Percentiles rank a stretch among this genome's conserved stretches.
phyloP scores from a whole-genome alignment of 768 basidiomycete species.

The Cystobasidium ongulense region DNA sequence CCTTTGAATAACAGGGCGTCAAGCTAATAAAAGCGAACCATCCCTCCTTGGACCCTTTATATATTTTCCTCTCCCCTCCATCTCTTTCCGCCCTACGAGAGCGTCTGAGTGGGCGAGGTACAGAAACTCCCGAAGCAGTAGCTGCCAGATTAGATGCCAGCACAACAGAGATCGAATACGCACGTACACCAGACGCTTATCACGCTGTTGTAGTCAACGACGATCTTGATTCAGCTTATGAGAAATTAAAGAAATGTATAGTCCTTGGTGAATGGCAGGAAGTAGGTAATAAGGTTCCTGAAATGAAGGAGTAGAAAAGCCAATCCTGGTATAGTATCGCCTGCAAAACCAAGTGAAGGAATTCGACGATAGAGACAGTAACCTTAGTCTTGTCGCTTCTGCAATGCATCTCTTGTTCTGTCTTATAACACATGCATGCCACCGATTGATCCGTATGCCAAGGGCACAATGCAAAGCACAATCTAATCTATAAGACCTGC shows the following conservation, averaged over 20 bases:
- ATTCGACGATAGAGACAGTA: too few relatives aligned
- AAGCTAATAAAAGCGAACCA: slow-evolving; percentile 74
- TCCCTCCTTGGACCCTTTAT: slow-evolving; percentile 65
- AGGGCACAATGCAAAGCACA: too few relatives aligned
- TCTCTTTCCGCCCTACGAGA: slow-evolving; percentile 60
- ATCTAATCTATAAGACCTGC: too few relatives aligned
- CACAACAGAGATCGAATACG: slow-evolving; percentile 71
- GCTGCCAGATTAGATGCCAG: slow-evolving; percentile 69
- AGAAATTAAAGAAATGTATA: slow-evolving; percentile 53
- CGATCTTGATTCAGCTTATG: slow-evolving; percentile 72
- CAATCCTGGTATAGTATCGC: too few relatives aligned
- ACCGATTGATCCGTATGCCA: too few relatives aligned
- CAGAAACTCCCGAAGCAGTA: slow-evolving; percentile 67
- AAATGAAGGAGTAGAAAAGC: slow-evolving; percentile 30
- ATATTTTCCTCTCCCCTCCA: slow-evolving; percentile 86
- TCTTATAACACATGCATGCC: too few relatives aligned
- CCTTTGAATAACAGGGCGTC: slow-evolving; percentile 60
- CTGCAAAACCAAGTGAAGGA: too few relatives aligned
- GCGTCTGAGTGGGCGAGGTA: slow-evolving; percentile 70
- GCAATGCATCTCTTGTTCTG: too few relatives aligned
- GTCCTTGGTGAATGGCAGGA: not conserved
- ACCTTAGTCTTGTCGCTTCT: too few relatives aligned
- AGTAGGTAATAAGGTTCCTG: slow-evolving; percentile 15
- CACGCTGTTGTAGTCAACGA: slow-evolving; percentile 86
- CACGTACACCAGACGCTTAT: slow-evolving; percentile 63